phyloP scores from a whole-genome alignment of 2,329 filamentous ascomycete species.

The Stachybotrys echinatus region DNA sequence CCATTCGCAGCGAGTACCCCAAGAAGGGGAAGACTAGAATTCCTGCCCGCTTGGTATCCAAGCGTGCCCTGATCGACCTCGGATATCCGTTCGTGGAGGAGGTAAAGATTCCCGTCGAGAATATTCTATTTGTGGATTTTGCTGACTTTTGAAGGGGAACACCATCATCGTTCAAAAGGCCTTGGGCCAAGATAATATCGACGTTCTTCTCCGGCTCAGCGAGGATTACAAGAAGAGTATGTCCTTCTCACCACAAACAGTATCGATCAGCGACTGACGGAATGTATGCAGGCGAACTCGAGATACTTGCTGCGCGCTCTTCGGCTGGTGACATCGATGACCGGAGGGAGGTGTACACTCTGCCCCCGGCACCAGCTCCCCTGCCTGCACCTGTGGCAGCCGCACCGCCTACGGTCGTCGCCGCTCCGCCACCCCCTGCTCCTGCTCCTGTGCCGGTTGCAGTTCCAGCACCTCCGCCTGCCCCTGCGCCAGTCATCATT shows the following conservation, averaged over 20 bases:
- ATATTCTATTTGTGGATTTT: background rate
- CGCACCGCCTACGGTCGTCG: constrained; percentile 16
- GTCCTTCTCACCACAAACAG: constrained; percentile 11
- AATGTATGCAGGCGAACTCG: constrained; percentile 32
- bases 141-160: constrained; percentile 53
- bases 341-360: constrained; percentile 35
- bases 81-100: constrained; percentile 86
- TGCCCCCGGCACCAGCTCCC: constrained; percentile 17
- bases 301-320: constrained; percentile 40
- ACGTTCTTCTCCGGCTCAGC: constrained; percentile 79
- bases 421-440: constrained; percentile 21
- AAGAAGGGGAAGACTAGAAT: constrained; percentile 89
- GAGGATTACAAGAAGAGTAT: constrained; percentile 65
- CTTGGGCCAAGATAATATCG: constrained; percentile 84
- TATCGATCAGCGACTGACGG: background rate
- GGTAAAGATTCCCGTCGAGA: constrained; percentile 48
- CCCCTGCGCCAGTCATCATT: constrained; percentile 23
- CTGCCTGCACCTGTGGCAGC: constrained; percentile 1
- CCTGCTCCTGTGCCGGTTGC: constrained; percentile 21
- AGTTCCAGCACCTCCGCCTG: constrained; percentile 19
- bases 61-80: constrained; percentile 74
- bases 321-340: constrained; percentile 44
- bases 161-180: constrained; percentile 79
- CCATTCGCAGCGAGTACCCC: constrained; percentile 59
- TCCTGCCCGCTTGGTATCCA: constrained; percentile 73